phyloP scores from a whole-genome alignment of 805 yeast genomes.

The Cyberlindnera saturnus region DNA sequence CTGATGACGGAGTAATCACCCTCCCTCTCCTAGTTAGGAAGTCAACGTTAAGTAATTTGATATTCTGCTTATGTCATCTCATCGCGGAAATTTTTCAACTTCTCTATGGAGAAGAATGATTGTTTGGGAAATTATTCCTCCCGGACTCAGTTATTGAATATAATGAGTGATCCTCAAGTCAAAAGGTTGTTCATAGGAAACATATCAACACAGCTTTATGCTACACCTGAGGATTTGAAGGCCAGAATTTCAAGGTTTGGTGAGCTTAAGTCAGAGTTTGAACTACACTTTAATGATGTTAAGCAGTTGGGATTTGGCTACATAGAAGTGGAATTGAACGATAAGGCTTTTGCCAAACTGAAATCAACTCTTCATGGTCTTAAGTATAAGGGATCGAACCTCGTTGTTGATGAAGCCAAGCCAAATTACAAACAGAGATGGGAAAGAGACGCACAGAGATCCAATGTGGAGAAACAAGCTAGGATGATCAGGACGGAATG shows the following conservation, averaged over 20 bases:
- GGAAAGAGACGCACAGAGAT: constrained; percentile 38
- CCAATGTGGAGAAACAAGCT: constrained; percentile 24
- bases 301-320: constrained; percentile 48
- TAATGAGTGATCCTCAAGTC: constrained; percentile 2
- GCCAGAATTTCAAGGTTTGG: constrained; percentile 63
- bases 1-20: no score
- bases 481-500: constrained; percentile 33
- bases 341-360: constrained; percentile 41
- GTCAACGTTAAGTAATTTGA: no score
- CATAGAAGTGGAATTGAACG: constrained; percentile 49
- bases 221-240: constrained; percentile 39
- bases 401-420: constrained; percentile 58
- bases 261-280: constrained; percentile 37
- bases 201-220: constrained; percentile 48
- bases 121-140: no score
- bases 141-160: neutral
- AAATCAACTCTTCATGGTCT: constrained; percentile 60
- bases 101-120: no score
- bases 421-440: constrained; percentile 43
- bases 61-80: no score
- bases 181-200: constrained; percentile 61
- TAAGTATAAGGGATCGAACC: constrained; percentile 65
- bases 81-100: no score
- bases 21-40: no score
- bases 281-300: constrained; percentile 48